These are phyloP conservation scores for Daldinia decipiens DNA, from an alignment of 495 filamentous ascomycete species.

Conservation along the genomic window DNA sequence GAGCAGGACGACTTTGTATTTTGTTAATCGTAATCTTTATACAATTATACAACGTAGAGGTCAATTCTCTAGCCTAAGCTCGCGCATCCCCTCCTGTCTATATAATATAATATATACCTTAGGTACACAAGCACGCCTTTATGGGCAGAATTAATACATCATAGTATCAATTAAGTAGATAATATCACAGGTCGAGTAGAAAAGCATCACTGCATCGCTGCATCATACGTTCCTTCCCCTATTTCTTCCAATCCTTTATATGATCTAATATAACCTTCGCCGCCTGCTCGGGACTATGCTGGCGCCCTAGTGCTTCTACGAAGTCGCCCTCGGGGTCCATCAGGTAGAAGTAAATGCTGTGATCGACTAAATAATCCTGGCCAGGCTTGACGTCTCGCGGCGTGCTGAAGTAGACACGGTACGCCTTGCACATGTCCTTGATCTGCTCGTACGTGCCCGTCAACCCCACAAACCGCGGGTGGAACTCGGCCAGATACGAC, in stretches of 20 bases:
- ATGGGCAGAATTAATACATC: not conserved
- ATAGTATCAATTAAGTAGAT: not conserved
- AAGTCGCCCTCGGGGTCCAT: constrained; percentile 99
- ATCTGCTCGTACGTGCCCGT: constrained; percentile 94
- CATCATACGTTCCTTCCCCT: not conserved
- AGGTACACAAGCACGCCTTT: constrained; percentile 2
- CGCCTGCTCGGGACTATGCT: constrained; percentile 88
- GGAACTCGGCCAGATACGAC: constrained; percentile 90
- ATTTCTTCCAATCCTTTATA: constrained; percentile 84
- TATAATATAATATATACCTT: not conserved
- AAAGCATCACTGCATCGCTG: not conserved
- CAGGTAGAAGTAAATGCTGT: constrained; percentile 99
- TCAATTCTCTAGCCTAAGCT: not conserved
- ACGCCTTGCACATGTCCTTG: constrained; percentile 90
- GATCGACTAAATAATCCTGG: constrained; percentile 97
- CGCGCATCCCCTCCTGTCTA: not conserved
- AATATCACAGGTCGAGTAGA: constrained; percentile 11
- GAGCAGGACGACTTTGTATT: not conserved
- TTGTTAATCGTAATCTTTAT: not conserved
- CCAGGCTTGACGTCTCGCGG: constrained; percentile 86
- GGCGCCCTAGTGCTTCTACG: constrained; percentile 93
- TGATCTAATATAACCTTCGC: constrained; percentile 86
- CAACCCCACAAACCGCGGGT: constrained; percentile 84
- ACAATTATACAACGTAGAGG: not conserved
- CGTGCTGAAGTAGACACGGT: constrained; percentile 97